Percentiles rank a stretch among this genome's conserved stretches.
Evolutionary conservation across 352 stramenopile species (phyloP).

Genomic region (Globisporangium ultimum): DNA sequence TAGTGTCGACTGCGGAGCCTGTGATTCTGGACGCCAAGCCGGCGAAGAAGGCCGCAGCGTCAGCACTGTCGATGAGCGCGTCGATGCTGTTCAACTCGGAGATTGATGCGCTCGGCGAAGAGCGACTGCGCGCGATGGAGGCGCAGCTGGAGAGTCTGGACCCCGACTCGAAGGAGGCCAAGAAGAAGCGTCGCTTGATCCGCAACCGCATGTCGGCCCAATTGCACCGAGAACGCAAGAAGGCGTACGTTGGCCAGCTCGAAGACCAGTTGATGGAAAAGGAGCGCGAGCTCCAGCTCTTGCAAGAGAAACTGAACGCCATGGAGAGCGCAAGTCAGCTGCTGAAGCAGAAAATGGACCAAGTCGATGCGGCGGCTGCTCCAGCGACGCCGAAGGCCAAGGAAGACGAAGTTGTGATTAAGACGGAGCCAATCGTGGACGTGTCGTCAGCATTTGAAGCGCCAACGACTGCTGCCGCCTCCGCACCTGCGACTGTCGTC

Average conservation of each 20-base stretch:
- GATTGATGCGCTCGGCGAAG: slow-evolving; percentile 66
- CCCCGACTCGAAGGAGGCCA: slow-evolving; percentile 85
- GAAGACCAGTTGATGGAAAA: slow-evolving; percentile 83
- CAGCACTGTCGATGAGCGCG: slow-evolving; percentile 14
- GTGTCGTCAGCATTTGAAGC: slow-evolving; percentile 22
- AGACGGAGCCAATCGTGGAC: slow-evolving; percentile 41
- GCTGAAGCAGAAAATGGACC: slow-evolving; percentile 48
- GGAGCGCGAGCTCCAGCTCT: slow-evolving; percentile 65
- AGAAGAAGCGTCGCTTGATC: slow-evolving; percentile 87
- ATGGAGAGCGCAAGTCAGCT: slow-evolving; percentile 64
- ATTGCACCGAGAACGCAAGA: slow-evolving; percentile 85
- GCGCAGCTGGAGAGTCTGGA: slow-evolving; percentile 80
- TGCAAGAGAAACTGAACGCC: slow-evolving; percentile 73
- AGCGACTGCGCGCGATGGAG: slow-evolving; percentile 81
- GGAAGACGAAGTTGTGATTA: slow-evolving; percentile 45
- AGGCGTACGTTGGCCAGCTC: slow-evolving; percentile 83
- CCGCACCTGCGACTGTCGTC: slow-evolving; percentile 6
- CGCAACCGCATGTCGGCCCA: slow-evolving; percentile 88
- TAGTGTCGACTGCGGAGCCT: slow-evolving; percentile 19
- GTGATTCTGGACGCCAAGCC: slow-evolving; percentile 1
- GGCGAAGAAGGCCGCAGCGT: slow-evolving; percentile 9
- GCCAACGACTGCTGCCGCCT: slow-evolving; percentile 17
- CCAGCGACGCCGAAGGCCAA: slow-evolving; percentile 3
- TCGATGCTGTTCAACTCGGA: slow-evolving; percentile 32
- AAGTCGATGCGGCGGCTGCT: background rate